Evolutionary conservation across 2,329 filamentous ascomycete genomes (phyloP), one percentile per base, ranked within the genome.

Genomic region (Aureobasidium sp.): DNA sequence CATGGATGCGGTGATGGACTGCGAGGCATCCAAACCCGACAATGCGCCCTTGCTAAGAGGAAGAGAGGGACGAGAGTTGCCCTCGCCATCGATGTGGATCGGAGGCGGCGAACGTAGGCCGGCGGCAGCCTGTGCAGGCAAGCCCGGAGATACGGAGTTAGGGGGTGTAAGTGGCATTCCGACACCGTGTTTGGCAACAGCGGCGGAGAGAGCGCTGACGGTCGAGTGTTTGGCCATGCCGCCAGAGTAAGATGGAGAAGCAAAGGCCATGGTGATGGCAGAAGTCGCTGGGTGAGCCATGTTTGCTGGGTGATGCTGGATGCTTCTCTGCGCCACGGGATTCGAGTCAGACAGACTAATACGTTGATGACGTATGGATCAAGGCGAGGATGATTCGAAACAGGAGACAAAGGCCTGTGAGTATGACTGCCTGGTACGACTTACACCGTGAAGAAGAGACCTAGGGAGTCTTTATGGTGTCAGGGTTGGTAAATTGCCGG

Each of bases 141-240:
- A 82, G 68, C 85, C 87, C 53, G 93, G 93, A 65, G 92, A 97
- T 74, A 97, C 91, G 76, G 92, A 97, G 80, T 93, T 95, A 65
- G 93, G 93, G 72, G 93, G 93, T 74, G 93, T 97, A 66, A 89
- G 91, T 71, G 96, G 85, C 74, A 84, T 80, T 66, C 66, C 69
- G 57, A 68, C 68, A 64, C 69, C 68, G 62, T 71, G 68, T 62
- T 70, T 69, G 64, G 66, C 67, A 55, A 66, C 64, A 61, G 68
- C 66, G 66, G 69, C 67, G 25, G 44, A 58, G 17, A 62, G 34
- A 15, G 15, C 31, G 51, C 52, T 62, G 39, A 55, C 45, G 17
- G 53, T 53, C 7, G 44, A 58, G 49, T 44, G 52, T 48, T 62
- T 52, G 34, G 52, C 37, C 48, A 51, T 61, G 60, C 37, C 61